phyloP scores from a whole-genome alignment of 257 asterid species.

The Penstemon newberryi region DNA sequence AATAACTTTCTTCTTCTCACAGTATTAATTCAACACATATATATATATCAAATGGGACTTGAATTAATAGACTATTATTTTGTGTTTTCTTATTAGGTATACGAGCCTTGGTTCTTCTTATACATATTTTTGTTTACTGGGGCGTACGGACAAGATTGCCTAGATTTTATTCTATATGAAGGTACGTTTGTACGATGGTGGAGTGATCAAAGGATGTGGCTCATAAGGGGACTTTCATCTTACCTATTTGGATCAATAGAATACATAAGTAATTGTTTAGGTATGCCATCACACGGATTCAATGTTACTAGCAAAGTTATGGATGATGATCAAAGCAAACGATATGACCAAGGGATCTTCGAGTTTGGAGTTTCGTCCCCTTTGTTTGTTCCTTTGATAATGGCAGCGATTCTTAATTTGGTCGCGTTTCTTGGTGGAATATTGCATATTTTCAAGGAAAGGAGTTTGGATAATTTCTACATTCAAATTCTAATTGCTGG shows the following conservation, averaged over 20 bases:
- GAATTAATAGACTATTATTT: neutral
- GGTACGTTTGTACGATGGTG: conserved; percentile 51
- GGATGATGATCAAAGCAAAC: conserved; percentile 39
- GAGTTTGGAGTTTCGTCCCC: conserved; percentile 48
- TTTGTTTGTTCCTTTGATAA: conserved; percentile 39
- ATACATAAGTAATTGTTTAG: conserved; percentile 32
- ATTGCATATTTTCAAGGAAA: neutral
- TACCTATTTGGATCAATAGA: conserved; percentile 38
- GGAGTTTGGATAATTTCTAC: conserved; percentile 32
- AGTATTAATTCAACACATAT: neutral
- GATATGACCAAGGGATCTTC: conserved; percentile 45
- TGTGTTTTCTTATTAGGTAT: conserved; percentile 31
- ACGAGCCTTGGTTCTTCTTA: conserved; percentile 42
- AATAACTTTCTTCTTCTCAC: no score
- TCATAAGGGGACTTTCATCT: conserved; percentile 38
- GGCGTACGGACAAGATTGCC: conserved; percentile 60
- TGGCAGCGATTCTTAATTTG: conserved; percentile 34
- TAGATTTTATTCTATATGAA: conserved; percentile 41
- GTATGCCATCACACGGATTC: conserved; percentile 46
- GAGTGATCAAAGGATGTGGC: conserved; percentile 61
- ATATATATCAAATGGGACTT: neutral
- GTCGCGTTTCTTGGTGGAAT: conserved; percentile 31
- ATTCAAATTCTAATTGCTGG: conserved; percentile 48
- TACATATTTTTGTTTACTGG: conserved; percentile 55
- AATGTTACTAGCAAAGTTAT: conserved; percentile 49